phyloP scores from a whole-genome alignment of 2,329 filamentous ascomycete genomes.

The Hypoxylon sp. region DNA sequence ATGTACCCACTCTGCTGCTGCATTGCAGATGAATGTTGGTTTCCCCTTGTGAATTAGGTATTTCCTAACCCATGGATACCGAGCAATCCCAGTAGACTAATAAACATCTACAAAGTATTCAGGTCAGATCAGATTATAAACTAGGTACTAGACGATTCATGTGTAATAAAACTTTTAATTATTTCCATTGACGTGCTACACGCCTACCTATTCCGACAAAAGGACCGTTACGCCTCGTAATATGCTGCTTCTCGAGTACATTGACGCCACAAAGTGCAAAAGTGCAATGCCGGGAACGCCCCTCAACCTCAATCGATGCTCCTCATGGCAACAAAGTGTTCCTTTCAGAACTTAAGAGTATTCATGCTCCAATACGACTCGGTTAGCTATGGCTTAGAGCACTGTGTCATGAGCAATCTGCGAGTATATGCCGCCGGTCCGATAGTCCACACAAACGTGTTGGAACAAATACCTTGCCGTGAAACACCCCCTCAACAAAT shows the following conservation, averaged over 20 bases:
- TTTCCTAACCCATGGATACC: too few relatives aligned
- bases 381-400: neutral
- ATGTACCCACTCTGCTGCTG: too few relatives aligned
- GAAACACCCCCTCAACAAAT: neutral
- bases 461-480: neutral
- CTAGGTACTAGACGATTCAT: neutral
- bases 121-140: neutral
- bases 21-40: too few relatives aligned
- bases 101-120: neutral
- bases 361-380: constrained; percentile 11
- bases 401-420: constrained; percentile 8
- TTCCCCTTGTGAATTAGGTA: too few relatives aligned
- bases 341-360: constrained; percentile 12
- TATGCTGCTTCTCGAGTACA: constrained; percentile 34
- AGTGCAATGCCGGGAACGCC: constrained; percentile 34
- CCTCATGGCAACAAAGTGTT: constrained; percentile 5
- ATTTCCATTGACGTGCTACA: constrained; percentile 16
- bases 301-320: constrained; percentile 20
- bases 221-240: constrained; percentile 35
- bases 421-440: neutral
- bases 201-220: constrained; percentile 23
- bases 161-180: constrained; percentile 19
- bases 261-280: constrained; percentile 37
- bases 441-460: neutral
- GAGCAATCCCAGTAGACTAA: neutral